A percentile compares a stretch with the other conserved stretches of the same genome.
Conservation (phyloP, 257 asterid genomes). For the Craterostigma plantagineum region DNA sequence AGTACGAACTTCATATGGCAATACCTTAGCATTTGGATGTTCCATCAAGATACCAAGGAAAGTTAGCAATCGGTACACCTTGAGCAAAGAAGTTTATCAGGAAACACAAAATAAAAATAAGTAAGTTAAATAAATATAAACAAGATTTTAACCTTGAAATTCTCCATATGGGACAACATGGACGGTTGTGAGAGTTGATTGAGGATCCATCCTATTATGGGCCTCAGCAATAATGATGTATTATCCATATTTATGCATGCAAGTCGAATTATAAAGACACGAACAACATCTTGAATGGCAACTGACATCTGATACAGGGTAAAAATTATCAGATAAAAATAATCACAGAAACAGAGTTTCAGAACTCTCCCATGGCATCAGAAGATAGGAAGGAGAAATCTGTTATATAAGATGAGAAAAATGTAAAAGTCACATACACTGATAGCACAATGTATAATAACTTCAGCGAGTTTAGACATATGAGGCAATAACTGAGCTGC, state of each 20-base stretch:
- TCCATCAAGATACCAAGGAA: slow-evolving; percentile 65
- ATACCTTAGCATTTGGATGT: slow-evolving; percentile 89
- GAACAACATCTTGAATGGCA: slow-evolving; percentile 67
- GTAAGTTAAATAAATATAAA: slow-evolving; percentile 1
- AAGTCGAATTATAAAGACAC: slow-evolving; percentile 64
- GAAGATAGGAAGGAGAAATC: no score
- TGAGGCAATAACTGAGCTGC: slow-evolving; percentile 43
- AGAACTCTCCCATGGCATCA: not conserved
- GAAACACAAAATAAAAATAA: not conserved
- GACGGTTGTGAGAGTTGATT: slow-evolving; percentile 36
- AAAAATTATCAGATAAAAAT: slow-evolving; percentile 2
- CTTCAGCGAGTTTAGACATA: slow-evolving; percentile 33
- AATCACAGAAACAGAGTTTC: not conserved
- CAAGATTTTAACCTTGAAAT: slow-evolving; percentile 60
- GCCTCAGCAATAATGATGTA: slow-evolving; percentile 60
- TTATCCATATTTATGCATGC: slow-evolving; percentile 47
- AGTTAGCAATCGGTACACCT: slow-evolving; percentile 58
- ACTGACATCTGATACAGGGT: slow-evolving; percentile 11
- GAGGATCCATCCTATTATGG: slow-evolving; percentile 43
- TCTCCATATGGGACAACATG: slow-evolving; percentile 41
- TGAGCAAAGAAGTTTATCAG: slow-evolving; percentile 9
- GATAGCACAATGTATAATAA: slow-evolving; percentile 43
- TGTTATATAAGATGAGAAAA: no score
- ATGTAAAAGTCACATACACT: slow-evolving; percentile 27
- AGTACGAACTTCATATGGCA: not conserved